phyloP scores from a whole-genome alignment of 2,329 filamentous ascomycete genomes.

The Colletotrichum cereale region DNA sequence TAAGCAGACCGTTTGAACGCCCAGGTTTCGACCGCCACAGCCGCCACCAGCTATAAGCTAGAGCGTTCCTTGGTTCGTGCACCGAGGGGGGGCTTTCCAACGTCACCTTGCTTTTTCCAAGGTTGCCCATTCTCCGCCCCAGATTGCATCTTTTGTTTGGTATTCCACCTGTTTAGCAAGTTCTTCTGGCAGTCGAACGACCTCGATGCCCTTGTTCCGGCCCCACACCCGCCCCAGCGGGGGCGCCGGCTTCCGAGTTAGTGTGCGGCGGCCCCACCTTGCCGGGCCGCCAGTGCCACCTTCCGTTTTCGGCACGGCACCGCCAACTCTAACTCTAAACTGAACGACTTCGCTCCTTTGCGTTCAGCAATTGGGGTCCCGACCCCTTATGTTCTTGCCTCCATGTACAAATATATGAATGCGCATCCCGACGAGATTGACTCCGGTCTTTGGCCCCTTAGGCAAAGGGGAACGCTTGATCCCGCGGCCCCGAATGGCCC shows the following conservation, averaged over 20 bases:
- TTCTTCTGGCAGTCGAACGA: background rate
- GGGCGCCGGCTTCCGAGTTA: slow-evolving; percentile 2
- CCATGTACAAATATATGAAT: no score
- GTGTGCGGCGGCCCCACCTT: slow-evolving; percentile 3
- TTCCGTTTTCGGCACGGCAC: slow-evolving; percentile 4
- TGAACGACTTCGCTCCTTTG: background rate
- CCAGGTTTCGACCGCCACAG: background rate
- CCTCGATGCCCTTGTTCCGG: background rate
- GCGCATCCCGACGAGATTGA: background rate
- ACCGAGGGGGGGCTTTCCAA: background rate
- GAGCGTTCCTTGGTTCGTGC: background rate
- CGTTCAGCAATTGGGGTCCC: background rate
- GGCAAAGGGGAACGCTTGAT: background rate
- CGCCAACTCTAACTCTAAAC: slow-evolving; percentile 2
- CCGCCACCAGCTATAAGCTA: background rate
- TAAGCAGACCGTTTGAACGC: background rate
- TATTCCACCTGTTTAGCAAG: background rate
- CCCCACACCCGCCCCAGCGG: background rate
- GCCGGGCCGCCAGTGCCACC: slow-evolving; percentile 2
- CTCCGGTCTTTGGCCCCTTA: no score
- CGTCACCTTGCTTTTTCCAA: background rate
- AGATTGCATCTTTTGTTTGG: background rate
- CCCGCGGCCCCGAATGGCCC: background rate
- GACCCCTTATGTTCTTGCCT: background rate
- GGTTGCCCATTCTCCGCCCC: no score